Evolutionary conservation across 257 asterid species (phyloP).

Genomic region (Echites panduratus): DNA sequence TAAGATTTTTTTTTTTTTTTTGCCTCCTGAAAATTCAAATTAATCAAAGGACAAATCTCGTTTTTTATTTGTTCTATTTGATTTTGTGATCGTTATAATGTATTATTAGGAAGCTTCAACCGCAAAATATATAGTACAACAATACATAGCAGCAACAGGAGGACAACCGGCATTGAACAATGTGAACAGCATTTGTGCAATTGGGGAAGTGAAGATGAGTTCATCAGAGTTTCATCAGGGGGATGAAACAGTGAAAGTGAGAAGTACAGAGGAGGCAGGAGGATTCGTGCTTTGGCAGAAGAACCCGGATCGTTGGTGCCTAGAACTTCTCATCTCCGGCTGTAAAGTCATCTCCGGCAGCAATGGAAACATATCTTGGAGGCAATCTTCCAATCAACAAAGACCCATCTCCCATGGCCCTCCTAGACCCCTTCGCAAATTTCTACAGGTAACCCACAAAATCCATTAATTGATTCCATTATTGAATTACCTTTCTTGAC

Average conservation of each 20-base stretch:
- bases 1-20: slow-evolving; percentile 19
- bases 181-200: slow-evolving; percentile 70
- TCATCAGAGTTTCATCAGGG: slow-evolving; percentile 87
- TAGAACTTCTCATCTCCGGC: slow-evolving; percentile 69
- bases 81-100: slow-evolving; percentile 12
- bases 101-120: slow-evolving; percentile 98
- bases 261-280: slow-evolving; percentile 66
- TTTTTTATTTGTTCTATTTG: neutral
- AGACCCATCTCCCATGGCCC: slow-evolving; percentile 67
- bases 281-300: slow-evolving; percentile 94
- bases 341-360: slow-evolving; percentile 89
- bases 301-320: slow-evolving; percentile 76
- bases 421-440: slow-evolving; percentile 73
- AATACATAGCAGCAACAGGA: slow-evolving; percentile 87
- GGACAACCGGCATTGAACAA: slow-evolving; percentile 67
- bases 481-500: too few species aligned
- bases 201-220: slow-evolving; percentile 69
- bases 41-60: too few species aligned
- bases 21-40: too few species aligned
- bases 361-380: slow-evolving; percentile 70
- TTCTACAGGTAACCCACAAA: slow-evolving; percentile 67
- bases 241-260: slow-evolving; percentile 56
- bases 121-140: slow-evolving; percentile 81
- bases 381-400: slow-evolving; percentile 85
- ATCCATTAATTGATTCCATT: too few species aligned